Evolutionary conservation across 768 basidiomycete species (phyloP).

Genomic region (Naganishia randhawae): DNA sequence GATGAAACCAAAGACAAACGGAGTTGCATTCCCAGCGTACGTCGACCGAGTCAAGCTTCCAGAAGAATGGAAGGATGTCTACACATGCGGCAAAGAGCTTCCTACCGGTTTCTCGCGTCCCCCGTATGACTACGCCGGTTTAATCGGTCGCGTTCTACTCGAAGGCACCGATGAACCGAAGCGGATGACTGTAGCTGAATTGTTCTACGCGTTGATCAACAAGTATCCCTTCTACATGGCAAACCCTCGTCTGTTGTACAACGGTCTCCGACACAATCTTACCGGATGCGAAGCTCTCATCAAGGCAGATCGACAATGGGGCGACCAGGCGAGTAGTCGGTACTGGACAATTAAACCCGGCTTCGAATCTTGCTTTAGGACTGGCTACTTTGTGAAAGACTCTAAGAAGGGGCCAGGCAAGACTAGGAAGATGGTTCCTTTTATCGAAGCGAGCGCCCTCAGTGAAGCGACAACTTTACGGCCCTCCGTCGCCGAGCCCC

Average conservation of each 20-base stretch:
- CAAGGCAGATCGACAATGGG: slow-evolving; percentile 47
- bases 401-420: background rate
- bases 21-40: slow-evolving; percentile 15
- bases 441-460: background rate
- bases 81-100: background rate
- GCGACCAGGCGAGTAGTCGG: slow-evolving; percentile 47
- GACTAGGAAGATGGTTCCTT: background rate
- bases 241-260: slow-evolving; percentile 49
- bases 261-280: slow-evolving; percentile 49
- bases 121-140: slow-evolving; percentile 38
- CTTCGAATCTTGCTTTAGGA: slow-evolving; percentile 45
- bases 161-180: slow-evolving; percentile 36
- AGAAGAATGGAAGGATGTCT: slow-evolving; percentile 9
- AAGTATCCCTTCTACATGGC: slow-evolving; percentile 28
- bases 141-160: slow-evolving; percentile 48
- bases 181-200: slow-evolving; percentile 44
- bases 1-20: background rate
- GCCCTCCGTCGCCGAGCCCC: background rate
- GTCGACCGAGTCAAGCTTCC: slow-evolving; percentile 16
- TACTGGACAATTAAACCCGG: slow-evolving; percentile 50
- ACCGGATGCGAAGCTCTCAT: slow-evolving; percentile 49
- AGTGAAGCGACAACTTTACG: background rate
- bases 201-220: slow-evolving; percentile 31
- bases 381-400: slow-evolving; percentile 26
- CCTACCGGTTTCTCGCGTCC: slow-evolving; percentile 14